A percentile compares a stretch with the other conserved stretches of the same genome.
Conservation (phyloP, 2,329 filamentous ascomycete species). For the Lachnum nothofagi region DNA sequence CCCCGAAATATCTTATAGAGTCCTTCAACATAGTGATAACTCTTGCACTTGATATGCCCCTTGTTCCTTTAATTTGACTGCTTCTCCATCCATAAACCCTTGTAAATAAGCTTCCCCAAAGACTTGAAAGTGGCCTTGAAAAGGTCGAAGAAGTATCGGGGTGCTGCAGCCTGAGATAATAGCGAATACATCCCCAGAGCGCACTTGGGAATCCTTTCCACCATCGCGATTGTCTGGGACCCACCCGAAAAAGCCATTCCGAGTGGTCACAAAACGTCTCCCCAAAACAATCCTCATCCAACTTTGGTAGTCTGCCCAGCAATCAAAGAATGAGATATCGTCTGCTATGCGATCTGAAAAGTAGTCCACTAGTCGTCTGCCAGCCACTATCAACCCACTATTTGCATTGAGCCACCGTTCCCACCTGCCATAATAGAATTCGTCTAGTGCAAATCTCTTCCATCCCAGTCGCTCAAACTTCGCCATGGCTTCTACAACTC, state of each 20-base stretch:
- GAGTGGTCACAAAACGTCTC: constrained; percentile 12
- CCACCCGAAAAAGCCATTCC: constrained; percentile 17
- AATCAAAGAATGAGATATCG: constrained; percentile 11
- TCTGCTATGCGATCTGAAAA: constrained; percentile 14
- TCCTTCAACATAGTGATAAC: no score
- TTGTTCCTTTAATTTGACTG: no score
- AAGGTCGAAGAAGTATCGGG: constrained; percentile 13
- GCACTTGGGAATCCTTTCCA: constrained; percentile 1
- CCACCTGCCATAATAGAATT: constrained; percentile 16
- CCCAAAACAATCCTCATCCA: constrained; percentile 5
- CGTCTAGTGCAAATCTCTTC: constrained; percentile 8
- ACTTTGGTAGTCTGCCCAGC: constrained; percentile 11
- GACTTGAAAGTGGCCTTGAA: constrained; percentile 5
- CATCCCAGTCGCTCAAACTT: constrained; percentile 11
- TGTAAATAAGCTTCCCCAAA: constrained; percentile 22
- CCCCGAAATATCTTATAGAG: no score
- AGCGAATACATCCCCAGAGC: constrained; percentile 14
- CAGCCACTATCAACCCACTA: constrained; percentile 4
- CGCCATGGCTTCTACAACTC: not conserved
- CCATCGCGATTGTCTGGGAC: constrained; percentile 14
- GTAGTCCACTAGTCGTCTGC: not conserved
- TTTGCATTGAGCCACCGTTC: constrained; percentile 8
- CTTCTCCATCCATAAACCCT: constrained; percentile 23
- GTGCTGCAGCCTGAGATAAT: constrained; percentile 20
- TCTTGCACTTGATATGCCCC: no score